Base-by-base conservation (phyloP, 345 rosid species). In the Orychophragmus violaceus region DNA sequence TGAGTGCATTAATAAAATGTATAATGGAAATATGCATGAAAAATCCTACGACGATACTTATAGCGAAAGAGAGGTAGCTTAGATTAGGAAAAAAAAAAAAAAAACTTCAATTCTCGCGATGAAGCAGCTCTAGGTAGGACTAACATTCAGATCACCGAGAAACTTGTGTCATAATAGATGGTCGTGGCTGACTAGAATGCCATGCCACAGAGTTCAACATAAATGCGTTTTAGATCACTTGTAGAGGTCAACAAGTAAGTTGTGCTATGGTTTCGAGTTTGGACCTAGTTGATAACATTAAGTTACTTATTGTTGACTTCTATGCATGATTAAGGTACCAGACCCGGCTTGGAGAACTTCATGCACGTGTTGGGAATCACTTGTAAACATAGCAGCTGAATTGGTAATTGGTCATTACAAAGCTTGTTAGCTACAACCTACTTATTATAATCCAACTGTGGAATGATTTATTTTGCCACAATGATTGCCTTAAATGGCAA, bases 161-260 rank as follows among this genome's bases (percentile, higher is more conserved):
- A 30, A 54, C 5, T 8, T 8, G n/a, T 37, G 37, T 33, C 50
- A 19, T 44, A 6, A 23, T 22, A 42, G 49, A 44, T 44, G 23
- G 17, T 11, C 50, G 41, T 39, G 14, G 7, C 50, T 28, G 36
- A 58, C 39, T 24, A 58, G 39, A 23, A 19, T 55, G 9, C 23
- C 61, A 29, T 32, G 32, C 18, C 45, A 55, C 14, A 58, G 6
- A 68, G 58, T 23, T 24, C 16, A 32, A 10, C 14, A 25, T 17
- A 57, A 25, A 35, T 59, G 41, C 50, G 25, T 16, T 68, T 33
- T 33, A 12, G 37, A 68, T 58, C 28, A 58, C 36, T 45, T 56
- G n/a, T 8, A 32, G 8, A 59, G 23, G 22, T 28, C 14, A 54
- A 39, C 21, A 18, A 66, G 33, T 45, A 45, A 57, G 36, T 55